phyloP scores from a whole-genome alignment of 2,329 filamentous ascomycete species.

The Fusarium stilboides region DNA sequence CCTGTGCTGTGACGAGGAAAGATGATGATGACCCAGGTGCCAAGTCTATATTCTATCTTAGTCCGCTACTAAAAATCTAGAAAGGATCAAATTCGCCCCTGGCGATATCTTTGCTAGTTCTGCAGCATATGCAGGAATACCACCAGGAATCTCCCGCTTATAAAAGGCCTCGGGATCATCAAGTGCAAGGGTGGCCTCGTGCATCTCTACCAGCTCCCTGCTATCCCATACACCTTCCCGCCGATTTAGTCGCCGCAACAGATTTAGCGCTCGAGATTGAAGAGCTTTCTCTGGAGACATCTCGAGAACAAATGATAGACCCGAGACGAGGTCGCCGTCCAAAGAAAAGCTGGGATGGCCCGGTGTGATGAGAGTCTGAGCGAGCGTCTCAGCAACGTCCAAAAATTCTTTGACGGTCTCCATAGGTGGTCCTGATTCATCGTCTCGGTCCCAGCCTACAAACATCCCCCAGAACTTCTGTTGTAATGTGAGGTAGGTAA shows the following conservation, averaged over 20 bases:
- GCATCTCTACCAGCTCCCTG: conserved; percentile 38
- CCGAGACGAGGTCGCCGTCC: conserved; percentile 26
- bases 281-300: not conserved
- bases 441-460: conserved; percentile 5
- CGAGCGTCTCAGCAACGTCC: conserved; percentile 15
- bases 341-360: conserved; percentile 28
- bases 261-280: conserved; percentile 18
- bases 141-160: conserved; percentile 19
- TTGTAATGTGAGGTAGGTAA: conserved; percentile 19
- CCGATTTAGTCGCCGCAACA: conserved; percentile 34
- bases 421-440: not conserved
- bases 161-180: conserved; percentile 10
- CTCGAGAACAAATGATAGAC: conserved; percentile 23
- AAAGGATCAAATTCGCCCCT: not conserved
- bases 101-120: conserved; percentile 9
- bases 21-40: too few species aligned
- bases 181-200: conserved; percentile 31
- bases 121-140: conserved; percentile 22
- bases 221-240: conserved; percentile 46
- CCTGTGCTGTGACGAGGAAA: too few species aligned
- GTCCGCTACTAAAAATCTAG: not conserved
- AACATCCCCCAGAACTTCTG: conserved; percentile 35
- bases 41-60: not conserved
- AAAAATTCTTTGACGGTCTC: conserved; percentile 5
- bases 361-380: not conserved